These are phyloP conservation scores for Cytospora leucostoma DNA, from an alignment of 2,329 filamentous ascomycete species.

Conservation along the genomic window DNA sequence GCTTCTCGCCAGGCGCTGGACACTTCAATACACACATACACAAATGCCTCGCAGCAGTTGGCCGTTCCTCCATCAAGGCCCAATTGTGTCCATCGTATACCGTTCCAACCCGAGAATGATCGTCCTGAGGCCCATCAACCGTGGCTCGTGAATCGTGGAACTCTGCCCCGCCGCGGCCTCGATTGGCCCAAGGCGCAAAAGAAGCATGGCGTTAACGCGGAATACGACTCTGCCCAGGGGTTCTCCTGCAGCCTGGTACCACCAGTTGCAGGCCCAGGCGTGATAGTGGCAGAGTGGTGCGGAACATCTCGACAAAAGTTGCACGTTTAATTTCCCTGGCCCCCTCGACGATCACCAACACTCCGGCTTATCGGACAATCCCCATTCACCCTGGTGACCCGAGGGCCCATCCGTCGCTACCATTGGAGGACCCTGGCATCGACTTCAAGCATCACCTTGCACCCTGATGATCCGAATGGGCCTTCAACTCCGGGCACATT, in stretches of 20 bases:
- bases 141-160: background rate
- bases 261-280: slow-evolving; percentile 5
- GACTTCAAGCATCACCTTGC: background rate
- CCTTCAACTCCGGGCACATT: slow-evolving; percentile 1
- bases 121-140: background rate
- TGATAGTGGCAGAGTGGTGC: background rate
- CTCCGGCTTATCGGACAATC: slow-evolving; percentile 14
- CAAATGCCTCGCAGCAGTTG: too few relatives aligned
- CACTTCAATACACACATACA: too few relatives aligned
- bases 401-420: background rate
- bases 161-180: background rate
- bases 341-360: slow-evolving; percentile 13
- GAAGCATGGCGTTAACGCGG: slow-evolving; percentile 11
- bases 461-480: background rate
- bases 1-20: too few relatives aligned
- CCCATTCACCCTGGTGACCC: slow-evolving; percentile 5
- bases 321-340: slow-evolving; percentile 15
- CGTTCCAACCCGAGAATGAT: background rate
- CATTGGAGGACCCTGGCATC: background rate
- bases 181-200: background rate
- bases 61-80: background rate
- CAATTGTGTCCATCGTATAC: background rate
- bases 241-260: slow-evolving; percentile 10
- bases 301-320: background rate
- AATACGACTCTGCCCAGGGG: slow-evolving; percentile 14